Percentiles rank a stretch among this genome's conserved stretches.
phyloP scores from a whole-genome alignment of 352 stramenopile species.

The Globisporangium splendens region DNA sequence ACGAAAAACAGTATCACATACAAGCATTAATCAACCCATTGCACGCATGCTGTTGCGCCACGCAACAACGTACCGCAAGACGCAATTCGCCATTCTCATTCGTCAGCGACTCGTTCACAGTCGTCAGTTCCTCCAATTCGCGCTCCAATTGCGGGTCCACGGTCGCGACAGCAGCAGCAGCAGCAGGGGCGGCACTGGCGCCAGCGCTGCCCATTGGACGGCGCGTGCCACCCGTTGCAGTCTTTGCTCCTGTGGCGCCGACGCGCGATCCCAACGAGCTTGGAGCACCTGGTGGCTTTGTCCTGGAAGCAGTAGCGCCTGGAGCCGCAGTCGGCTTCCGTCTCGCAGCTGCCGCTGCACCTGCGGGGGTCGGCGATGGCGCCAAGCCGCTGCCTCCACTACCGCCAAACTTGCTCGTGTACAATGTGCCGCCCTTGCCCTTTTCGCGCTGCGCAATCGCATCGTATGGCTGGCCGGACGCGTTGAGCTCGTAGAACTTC shows the following conservation, averaged over 20 bases:
- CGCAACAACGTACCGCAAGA: constrained; percentile 43
- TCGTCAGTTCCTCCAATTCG: constrained; percentile 71
- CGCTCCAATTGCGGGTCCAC: constrained; percentile 52
- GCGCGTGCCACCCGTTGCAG: constrained; percentile 17
- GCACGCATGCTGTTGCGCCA: neutral
- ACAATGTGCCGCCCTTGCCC: constrained; percentile 91
- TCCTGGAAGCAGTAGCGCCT: constrained; percentile 13
- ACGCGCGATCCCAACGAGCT: constrained; percentile 24
- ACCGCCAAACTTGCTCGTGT: constrained; percentile 64
- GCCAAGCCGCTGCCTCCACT: constrained; percentile 13
- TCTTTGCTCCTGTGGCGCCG: constrained; percentile 5
- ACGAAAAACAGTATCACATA: neutral
- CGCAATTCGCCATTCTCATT: constrained; percentile 78
- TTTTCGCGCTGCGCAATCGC: constrained; percentile 87
- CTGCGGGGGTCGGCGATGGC: constrained; percentile 23
- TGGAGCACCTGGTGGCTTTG: constrained; percentile 48
- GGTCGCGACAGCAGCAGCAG: constrained; percentile 16
- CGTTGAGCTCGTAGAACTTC: constrained; percentile 90
- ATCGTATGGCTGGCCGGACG: constrained; percentile 91
- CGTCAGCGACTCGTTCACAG: constrained; percentile 62
- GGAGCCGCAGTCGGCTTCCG: constrained; percentile 38
- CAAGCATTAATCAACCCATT: constrained; percentile 1
- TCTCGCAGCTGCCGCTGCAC: constrained; percentile 26
- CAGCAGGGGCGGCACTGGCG: constrained; percentile 11
- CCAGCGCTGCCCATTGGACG: constrained; percentile 29